phyloP scores from a whole-genome alignment of 352 stramenopile species.

The Phytophthora pluvialis region DNA sequence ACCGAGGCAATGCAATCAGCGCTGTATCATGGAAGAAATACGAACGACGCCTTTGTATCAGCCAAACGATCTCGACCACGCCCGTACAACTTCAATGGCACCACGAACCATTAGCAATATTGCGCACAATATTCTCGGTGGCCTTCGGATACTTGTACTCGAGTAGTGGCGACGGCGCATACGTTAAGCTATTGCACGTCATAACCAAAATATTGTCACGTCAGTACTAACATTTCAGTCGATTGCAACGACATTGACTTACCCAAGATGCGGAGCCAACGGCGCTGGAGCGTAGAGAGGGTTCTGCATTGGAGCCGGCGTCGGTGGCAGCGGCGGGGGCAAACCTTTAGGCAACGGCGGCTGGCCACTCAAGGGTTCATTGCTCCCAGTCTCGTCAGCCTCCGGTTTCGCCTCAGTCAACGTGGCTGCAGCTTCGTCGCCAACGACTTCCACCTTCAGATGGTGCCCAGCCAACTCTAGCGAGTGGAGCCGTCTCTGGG shows the following conservation, averaged over 20 bases:
- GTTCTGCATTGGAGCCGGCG: slow-evolving; percentile 19
- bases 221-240: neutral
- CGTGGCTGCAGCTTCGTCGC: slow-evolving; percentile 14
- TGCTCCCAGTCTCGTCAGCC: neutral
- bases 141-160: slow-evolving; percentile 90
- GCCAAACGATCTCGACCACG: neutral
- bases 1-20: slow-evolving; percentile 83
- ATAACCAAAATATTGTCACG: slow-evolving; percentile 6
- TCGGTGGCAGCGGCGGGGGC: slow-evolving; percentile 39
- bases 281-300: slow-evolving; percentile 42
- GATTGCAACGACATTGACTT: slow-evolving; percentile 4
- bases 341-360: slow-evolving; percentile 42
- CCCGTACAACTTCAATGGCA: too few relatives aligned
- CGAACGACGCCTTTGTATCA: neutral
- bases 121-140: slow-evolving; percentile 75
- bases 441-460: slow-evolving; percentile 44
- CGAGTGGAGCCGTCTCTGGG: slow-evolving; percentile 46
- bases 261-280: slow-evolving; percentile 82
- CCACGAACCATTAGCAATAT: slow-evolving; percentile 21
- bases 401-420: slow-evolving; percentile 15
- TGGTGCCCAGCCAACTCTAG: slow-evolving; percentile 65
- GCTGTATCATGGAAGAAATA: slow-evolving; percentile 40
- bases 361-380: slow-evolving; percentile 7
- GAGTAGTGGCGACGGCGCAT: slow-evolving; percentile 79
- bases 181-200: slow-evolving; percentile 66